phyloP scores from a whole-genome alignment of 495 filamentous ascomycete genomes.

The Hamigera avellanea region DNA sequence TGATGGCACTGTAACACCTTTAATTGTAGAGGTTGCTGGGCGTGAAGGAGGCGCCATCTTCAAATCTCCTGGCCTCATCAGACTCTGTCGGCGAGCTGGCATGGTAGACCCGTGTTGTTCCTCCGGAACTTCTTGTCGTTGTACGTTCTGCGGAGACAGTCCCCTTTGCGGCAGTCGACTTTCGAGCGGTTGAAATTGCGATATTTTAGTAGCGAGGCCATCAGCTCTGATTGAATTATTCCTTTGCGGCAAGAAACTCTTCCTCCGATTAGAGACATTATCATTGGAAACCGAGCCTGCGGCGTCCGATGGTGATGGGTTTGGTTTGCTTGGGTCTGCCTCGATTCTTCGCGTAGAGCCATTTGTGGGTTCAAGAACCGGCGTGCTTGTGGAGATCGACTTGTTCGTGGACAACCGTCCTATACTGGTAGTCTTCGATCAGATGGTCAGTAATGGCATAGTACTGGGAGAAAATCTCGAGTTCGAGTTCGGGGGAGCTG shows the following conservation, averaged over 20 bases:
- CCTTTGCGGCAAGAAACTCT: conserved; percentile 16
- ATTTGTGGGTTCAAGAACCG: no score
- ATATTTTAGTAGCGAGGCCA: conserved; percentile 2
- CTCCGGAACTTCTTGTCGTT: conserved; percentile 3
- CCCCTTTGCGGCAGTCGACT: conserved; percentile 6
- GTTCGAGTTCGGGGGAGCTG: neutral
- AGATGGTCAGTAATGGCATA: conserved; percentile 5
- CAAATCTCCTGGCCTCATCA: conserved; percentile 18
- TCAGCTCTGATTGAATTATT: conserved; percentile 8
- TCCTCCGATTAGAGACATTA: conserved; percentile 3
- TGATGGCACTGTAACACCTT: conserved; percentile 9
- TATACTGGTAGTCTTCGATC: conserved; percentile 14
- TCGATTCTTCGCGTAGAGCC: no score
- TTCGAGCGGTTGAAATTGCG: conserved; percentile 7
- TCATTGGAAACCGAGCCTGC: conserved; percentile 4
- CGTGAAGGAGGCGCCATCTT: conserved; percentile 9
- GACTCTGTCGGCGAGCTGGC: conserved; percentile 21
- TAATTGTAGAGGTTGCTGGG: conserved; percentile 9
- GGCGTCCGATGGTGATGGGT: conserved; percentile 1
- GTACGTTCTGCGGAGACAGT: conserved; percentile 10
- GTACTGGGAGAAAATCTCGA: no score
- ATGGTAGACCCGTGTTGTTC: conserved; percentile 1
- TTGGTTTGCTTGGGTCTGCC: no score
- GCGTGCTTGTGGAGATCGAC: conserved; percentile 1
- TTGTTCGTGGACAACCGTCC: conserved; percentile 17